Percentiles rank a stretch among this genome's conserved stretches.
These are phyloP conservation scores for Clathrus columnatus DNA, from an alignment of 768 basidiomycete species.

Conservation along the genomic window DNA sequence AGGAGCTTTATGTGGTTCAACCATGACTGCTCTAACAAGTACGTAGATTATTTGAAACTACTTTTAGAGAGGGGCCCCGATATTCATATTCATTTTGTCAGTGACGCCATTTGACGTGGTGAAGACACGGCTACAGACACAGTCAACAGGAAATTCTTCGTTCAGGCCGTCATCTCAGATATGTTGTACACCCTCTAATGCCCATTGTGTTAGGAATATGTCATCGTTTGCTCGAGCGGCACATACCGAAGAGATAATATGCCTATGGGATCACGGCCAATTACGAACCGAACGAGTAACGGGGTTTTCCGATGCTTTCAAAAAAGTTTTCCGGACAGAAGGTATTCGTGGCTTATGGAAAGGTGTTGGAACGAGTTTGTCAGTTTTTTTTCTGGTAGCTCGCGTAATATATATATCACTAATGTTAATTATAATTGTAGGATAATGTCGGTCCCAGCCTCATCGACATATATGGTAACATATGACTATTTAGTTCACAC, in stretches of 20 bases:
- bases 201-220: slow-evolving; percentile 64
- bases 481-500: slow-evolving; percentile 79
- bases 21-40: slow-evolving; percentile 80
- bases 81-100: slow-evolving; percentile 27
- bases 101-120: slow-evolving; percentile 99
- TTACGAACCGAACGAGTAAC: slow-evolving; percentile 64
- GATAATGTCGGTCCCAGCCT: slow-evolving; percentile 83
- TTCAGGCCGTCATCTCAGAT: slow-evolving; percentile 45
- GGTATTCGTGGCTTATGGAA: slow-evolving; percentile 90
- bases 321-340: slow-evolving; percentile 71
- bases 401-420: slow-evolving; percentile 9
- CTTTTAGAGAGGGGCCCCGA: not conserved
- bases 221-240: slow-evolving; percentile 61
- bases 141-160: slow-evolving; percentile 44
- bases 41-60: slow-evolving; percentile 19
- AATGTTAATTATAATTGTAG: slow-evolving; percentile 30
- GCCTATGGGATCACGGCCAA: slow-evolving; percentile 68
- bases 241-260: slow-evolving; percentile 57
- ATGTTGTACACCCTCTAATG: slow-evolving; percentile 62
- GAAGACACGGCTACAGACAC: slow-evolving; percentile 94
- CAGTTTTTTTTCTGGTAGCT: slow-evolving; percentile 25
- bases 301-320: slow-evolving; percentile 80
- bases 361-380: slow-evolving; percentile 87
- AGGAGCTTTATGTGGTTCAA: slow-evolving; percentile 72
- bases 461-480: slow-evolving; percentile 90